Conservation (phyloP, 805 yeast species). For the Tetrapisispora arboricola region DNA sequence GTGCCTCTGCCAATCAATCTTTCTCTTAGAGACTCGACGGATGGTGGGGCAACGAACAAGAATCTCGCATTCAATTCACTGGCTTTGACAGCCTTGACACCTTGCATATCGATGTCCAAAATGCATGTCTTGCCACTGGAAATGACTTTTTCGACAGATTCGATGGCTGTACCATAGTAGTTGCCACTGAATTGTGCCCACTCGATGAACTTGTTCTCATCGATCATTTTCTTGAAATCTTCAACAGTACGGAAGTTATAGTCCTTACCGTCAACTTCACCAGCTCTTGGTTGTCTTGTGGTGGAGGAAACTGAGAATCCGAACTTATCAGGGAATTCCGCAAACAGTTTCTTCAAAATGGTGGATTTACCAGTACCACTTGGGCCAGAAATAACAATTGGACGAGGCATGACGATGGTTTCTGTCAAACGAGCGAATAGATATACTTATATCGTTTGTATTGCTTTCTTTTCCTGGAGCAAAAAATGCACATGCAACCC, state of each 20-base stretch:
- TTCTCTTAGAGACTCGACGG: conserved; percentile 60
- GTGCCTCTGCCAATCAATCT: conserved; percentile 90
- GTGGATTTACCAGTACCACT: conserved; percentile 96
- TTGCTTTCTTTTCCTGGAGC: too few relatives aligned
- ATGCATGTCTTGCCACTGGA: conserved; percentile 67
- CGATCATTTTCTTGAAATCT: conserved; percentile 67
- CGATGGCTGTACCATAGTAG: conserved; percentile 89
- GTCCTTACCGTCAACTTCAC: conserved; percentile 82
- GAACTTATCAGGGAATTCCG: conserved; percentile 79
- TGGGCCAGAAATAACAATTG: conserved; percentile 94
- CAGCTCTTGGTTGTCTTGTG: conserved; percentile 83
- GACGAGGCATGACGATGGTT: conserved; percentile 33
- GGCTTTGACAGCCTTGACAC: conserved; percentile 80
- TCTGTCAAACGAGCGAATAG: too few relatives aligned
- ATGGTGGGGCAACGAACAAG: conserved; percentile 88
- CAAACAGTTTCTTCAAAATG: conserved; percentile 75
- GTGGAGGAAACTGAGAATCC: conserved; percentile 89
- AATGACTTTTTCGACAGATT: conserved; percentile 58
- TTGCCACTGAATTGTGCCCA: conserved; percentile 98
- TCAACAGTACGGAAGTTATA: conserved; percentile 81
- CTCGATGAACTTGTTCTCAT: conserved; percentile 72
- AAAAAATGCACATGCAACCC: too few relatives aligned
- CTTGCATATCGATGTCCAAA: conserved; percentile 98
- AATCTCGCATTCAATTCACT: conserved; percentile 71
- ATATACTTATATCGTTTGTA: too few relatives aligned